phyloP scores from a whole-genome alignment of 202 grass and related monocot species.

The Elaeis oleifera region DNA sequence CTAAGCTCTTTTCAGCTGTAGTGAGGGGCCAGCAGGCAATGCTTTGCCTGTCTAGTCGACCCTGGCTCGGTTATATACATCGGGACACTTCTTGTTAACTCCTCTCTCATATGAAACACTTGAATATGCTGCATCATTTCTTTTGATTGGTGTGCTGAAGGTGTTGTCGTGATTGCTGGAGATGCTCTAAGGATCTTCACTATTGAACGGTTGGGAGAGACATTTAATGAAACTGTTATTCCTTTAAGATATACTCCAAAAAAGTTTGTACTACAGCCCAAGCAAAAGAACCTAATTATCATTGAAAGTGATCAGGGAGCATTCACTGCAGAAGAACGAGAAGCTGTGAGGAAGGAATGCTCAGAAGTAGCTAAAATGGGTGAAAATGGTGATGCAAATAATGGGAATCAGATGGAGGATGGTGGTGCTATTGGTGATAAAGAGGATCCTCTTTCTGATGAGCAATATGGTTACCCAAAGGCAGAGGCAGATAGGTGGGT shows the following conservation, averaged over 20 bases:
- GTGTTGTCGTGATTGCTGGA: slow-evolving; percentile 87
- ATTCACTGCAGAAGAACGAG: slow-evolving; percentile 73
- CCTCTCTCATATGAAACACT: slow-evolving; percentile 88
- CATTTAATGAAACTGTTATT: slow-evolving; percentile 88
- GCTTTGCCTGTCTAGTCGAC: slow-evolving; percentile 85
- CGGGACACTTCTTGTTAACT: slow-evolving; percentile 84
- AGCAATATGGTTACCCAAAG: slow-evolving; percentile 94
- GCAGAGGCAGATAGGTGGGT: slow-evolving; percentile 80
- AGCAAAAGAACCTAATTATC: slow-evolving; percentile 71
- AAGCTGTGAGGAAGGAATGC: slow-evolving; percentile 81
- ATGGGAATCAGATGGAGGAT: slow-evolving; percentile 63
- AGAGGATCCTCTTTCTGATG: slow-evolving; percentile 69
- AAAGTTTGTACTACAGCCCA: slow-evolving; percentile 84
- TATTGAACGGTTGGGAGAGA: slow-evolving; percentile 74
- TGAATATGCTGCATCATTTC: slow-evolving; percentile 87
- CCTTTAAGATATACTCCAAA: slow-evolving; percentile 79
- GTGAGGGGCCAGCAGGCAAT: slow-evolving; percentile 82
- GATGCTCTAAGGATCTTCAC: slow-evolving; percentile 85
- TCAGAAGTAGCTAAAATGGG: slow-evolving; percentile 45
- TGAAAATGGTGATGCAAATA: slow-evolving; percentile 67
- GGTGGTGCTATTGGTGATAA: slow-evolving; percentile 42
- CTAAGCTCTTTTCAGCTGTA: slow-evolving; percentile 74
- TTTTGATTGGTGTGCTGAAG: slow-evolving; percentile 91
- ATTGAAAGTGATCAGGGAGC: slow-evolving; percentile 88
- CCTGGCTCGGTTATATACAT: slow-evolving; percentile 94